These are phyloP conservation scores for Amanita polypyramis DNA, from an alignment of 768 basidiomycete genomes.

Conservation along the genomic window DNA sequence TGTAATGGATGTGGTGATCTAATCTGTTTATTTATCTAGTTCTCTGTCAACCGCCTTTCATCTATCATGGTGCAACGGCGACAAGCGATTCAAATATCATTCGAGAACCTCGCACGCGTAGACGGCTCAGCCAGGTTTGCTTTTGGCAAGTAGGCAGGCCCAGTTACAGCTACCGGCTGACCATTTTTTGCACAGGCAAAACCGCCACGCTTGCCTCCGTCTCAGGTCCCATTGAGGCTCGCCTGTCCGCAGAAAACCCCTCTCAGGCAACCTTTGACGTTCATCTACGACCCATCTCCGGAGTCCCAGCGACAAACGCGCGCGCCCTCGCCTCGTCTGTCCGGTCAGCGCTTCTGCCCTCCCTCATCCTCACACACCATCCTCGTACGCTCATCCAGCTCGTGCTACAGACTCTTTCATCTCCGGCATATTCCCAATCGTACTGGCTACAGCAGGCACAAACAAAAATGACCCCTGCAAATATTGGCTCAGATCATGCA, in stretches of 20 bases:
- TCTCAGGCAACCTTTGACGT: slow-evolving; percentile 72
- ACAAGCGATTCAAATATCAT: slow-evolving; percentile 29
- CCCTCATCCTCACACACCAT: slow-evolving; percentile 53
- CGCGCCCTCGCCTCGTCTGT: slow-evolving; percentile 48
- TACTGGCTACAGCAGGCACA: not conserved
- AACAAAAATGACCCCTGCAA: slow-evolving; percentile 20
- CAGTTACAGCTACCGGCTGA: not conserved
- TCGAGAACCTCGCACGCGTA: slow-evolving; percentile 55
- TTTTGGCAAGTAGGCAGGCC: slow-evolving; percentile 32
- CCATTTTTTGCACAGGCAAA: slow-evolving; percentile 16
- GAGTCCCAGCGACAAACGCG: slow-evolving; percentile 59
- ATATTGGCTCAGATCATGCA: not conserved
- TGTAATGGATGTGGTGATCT: too few relatives aligned
- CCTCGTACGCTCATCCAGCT: slow-evolving; percentile 72
- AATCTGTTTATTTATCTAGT: too few relatives aligned
- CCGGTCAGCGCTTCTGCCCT: slow-evolving; percentile 46
- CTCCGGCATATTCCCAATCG: slow-evolving; percentile 7
- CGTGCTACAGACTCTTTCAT: slow-evolving; percentile 53
- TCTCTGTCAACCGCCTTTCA: too few relatives aligned
- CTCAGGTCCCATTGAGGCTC: slow-evolving; percentile 74
- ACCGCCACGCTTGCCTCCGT: slow-evolving; percentile 54
- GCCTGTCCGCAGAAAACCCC: slow-evolving; percentile 57
- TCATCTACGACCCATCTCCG: slow-evolving; percentile 54
- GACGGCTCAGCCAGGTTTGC: slow-evolving; percentile 71
- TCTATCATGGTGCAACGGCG: not conserved